These are phyloP conservation scores for Globisporangium polare DNA, from an alignment of 352 stramenopile species.

Conservation along the genomic window DNA sequence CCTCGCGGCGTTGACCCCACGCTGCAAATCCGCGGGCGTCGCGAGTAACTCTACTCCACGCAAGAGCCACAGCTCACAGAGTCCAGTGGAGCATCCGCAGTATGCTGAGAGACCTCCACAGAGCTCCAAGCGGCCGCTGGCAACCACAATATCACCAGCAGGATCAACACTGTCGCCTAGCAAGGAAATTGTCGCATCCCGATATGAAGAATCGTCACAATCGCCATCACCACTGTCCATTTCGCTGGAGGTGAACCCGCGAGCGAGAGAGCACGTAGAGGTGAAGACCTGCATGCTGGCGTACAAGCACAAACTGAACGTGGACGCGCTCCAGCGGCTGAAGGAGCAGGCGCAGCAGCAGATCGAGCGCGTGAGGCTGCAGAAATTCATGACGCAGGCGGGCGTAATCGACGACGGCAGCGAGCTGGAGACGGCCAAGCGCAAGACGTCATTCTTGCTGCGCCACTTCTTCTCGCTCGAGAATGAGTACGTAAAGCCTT, in stretches of 20 bases:
- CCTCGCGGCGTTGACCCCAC: background rate
- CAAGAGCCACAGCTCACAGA: background rate
- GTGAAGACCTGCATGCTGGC: conserved; percentile 67
- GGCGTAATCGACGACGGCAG: conserved; percentile 40
- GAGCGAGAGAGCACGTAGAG: conserved; percentile 53
- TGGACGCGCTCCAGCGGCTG: conserved; percentile 47
- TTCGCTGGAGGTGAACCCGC: conserved; percentile 23
- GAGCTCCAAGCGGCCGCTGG: conserved; percentile 6
- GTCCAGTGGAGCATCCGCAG: background rate
- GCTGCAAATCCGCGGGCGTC: conserved; percentile 25
- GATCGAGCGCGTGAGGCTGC: conserved; percentile 34
- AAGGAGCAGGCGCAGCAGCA: conserved; percentile 30
- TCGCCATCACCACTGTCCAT: background rate
- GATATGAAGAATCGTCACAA: background rate
- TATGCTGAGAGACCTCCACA: background rate
- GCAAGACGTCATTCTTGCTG: conserved; percentile 69
- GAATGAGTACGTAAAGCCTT: conserved; percentile 13
- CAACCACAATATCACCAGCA: background rate
- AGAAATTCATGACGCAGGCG: conserved; percentile 36
- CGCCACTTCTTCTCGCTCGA: conserved; percentile 65
- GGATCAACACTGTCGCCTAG: background rate
- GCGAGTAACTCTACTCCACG: background rate
- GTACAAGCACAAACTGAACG: conserved; percentile 57
- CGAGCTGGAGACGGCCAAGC: conserved; percentile 38
- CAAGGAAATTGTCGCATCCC: background rate